Conservation (phyloP, 352 stramenopile species). For the Globisporangium megalacanthum region DNA sequence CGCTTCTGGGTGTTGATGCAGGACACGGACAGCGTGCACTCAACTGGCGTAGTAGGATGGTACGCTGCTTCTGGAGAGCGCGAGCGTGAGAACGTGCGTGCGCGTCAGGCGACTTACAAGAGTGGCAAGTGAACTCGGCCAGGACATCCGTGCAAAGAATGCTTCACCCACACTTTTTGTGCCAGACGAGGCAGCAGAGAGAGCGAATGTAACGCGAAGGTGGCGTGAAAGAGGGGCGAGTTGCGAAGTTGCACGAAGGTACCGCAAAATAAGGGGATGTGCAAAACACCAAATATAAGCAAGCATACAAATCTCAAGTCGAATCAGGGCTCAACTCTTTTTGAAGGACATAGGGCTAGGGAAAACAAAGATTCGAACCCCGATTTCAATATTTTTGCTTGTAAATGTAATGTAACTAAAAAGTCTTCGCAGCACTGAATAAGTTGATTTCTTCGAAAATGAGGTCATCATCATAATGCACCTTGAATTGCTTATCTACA, state of each 20-base stretch:
- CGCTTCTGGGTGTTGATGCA: no score
- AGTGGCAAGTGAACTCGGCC: neutral
- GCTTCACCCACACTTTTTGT: neutral
- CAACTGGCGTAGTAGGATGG: no score
- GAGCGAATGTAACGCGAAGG: neutral
- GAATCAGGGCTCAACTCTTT: neutral
- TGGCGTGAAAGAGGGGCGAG: neutral
- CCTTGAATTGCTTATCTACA: no score
- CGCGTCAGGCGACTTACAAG: neutral
- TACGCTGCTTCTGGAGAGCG: no score
- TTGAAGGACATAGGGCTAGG: slow-evolving; percentile 1
- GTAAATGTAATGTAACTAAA: no score
- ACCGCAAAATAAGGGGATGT: neutral
- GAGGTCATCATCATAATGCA: no score
- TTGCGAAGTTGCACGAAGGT: neutral
- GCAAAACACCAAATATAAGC: neutral
- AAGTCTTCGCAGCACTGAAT: no score
- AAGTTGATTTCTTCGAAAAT: no score
- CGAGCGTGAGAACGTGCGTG: no score
- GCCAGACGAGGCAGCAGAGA: neutral
- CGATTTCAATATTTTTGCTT: neutral
- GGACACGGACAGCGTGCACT: no score
- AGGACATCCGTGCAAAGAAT: no score
- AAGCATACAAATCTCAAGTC: neutral
- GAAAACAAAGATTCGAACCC: neutral